phyloP scores from a whole-genome alignment of 2,329 filamentous ascomycete species.

The Beauveria varroae region DNA sequence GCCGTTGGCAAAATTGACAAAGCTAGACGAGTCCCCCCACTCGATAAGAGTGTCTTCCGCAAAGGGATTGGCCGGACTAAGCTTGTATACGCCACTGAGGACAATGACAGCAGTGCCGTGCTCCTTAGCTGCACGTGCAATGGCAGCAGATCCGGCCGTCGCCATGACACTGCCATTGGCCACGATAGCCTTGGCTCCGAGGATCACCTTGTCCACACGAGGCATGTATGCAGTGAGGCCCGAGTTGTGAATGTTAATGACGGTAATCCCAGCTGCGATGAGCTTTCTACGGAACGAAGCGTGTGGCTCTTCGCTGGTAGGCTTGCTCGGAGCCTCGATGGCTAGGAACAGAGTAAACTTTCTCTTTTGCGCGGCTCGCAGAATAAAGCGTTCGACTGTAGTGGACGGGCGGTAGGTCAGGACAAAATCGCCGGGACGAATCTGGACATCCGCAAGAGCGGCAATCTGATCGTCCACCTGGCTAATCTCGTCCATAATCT shows the following conservation, averaged over 20 bases:
- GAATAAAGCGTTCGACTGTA: slow-evolving; percentile 82
- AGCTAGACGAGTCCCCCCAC: slow-evolving; percentile 72
- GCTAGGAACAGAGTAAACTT: slow-evolving; percentile 88
- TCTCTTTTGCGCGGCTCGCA: slow-evolving; percentile 79
- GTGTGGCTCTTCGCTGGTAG: slow-evolving; percentile 32
- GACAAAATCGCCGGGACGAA: slow-evolving; percentile 87
- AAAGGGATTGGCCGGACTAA: slow-evolving; percentile 83
- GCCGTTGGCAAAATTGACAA: slow-evolving; percentile 72
- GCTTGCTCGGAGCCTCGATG: slow-evolving; percentile 46
- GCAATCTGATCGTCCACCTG: slow-evolving; percentile 93
- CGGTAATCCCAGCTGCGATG: slow-evolving; percentile 66
- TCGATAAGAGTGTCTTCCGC: slow-evolving; percentile 77
- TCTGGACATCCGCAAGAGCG: slow-evolving; percentile 79
- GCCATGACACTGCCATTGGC: slow-evolving; percentile 83
- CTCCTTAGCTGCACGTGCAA: slow-evolving; percentile 77
- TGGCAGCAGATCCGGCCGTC: slow-evolving; percentile 72
- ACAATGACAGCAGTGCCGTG: slow-evolving; percentile 81
- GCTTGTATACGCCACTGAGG: slow-evolving; percentile 85
- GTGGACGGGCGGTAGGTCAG: slow-evolving; percentile 80
- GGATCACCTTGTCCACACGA: slow-evolving; percentile 87
- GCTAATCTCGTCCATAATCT: slow-evolving; percentile 91
- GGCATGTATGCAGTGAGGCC: slow-evolving; percentile 92
- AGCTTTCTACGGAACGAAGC: slow-evolving; percentile 68
- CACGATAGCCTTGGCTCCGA: slow-evolving; percentile 79
- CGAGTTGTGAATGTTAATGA: slow-evolving; percentile 77